phyloP scores from a whole-genome alignment of 2,329 filamentous ascomycete genomes.

The Penicillium hesseltinei region DNA sequence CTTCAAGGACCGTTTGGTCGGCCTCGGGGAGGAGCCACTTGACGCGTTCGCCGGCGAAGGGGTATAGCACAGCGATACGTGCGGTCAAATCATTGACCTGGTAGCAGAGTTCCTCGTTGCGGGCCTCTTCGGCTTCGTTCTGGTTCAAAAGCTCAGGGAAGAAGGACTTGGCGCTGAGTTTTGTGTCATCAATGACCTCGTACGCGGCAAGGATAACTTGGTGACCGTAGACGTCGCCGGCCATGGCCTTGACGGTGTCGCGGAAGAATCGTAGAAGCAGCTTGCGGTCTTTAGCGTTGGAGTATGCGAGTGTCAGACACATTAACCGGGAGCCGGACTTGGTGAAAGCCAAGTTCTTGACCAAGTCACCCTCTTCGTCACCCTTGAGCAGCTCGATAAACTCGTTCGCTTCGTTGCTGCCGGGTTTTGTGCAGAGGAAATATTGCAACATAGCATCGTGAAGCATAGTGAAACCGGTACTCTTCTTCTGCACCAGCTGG shows the following conservation, averaged over 20 bases:
- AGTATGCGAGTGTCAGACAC: slow-evolving; percentile 77
- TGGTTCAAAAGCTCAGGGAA: slow-evolving; percentile 82
- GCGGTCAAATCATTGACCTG: slow-evolving; percentile 49
- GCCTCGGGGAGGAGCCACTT: slow-evolving; percentile 63
- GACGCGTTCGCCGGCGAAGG: slow-evolving; percentile 64
- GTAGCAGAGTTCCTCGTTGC: slow-evolving; percentile 45
- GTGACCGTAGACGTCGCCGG: slow-evolving; percentile 74
- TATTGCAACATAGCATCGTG: slow-evolving; percentile 99
- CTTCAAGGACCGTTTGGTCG: slow-evolving; percentile 69
- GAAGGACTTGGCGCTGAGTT: slow-evolving; percentile 78
- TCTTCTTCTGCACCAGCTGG: slow-evolving; percentile 89
- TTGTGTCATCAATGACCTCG: slow-evolving; percentile 93
- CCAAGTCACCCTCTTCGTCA: slow-evolving; percentile 82
- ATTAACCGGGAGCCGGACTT: slow-evolving; percentile 80
- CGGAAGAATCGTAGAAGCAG: slow-evolving; percentile 85
- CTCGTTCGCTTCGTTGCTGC: slow-evolving; percentile 77
- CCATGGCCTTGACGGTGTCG: slow-evolving; percentile 82
- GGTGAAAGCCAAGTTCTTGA: slow-evolving; percentile 96
- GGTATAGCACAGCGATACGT: slow-evolving; percentile 71
- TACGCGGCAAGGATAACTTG: slow-evolving; percentile 79
- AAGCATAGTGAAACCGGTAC: slow-evolving; percentile 94
- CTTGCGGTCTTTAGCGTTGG: slow-evolving; percentile 89
- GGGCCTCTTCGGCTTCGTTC: slow-evolving; percentile 44
- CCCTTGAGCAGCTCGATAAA: slow-evolving; percentile 89
- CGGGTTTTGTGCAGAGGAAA: slow-evolving; percentile 74